Evolutionary conservation across 345 rosid genomes (phyloP).

Genomic region (Mercurialis annua): DNA sequence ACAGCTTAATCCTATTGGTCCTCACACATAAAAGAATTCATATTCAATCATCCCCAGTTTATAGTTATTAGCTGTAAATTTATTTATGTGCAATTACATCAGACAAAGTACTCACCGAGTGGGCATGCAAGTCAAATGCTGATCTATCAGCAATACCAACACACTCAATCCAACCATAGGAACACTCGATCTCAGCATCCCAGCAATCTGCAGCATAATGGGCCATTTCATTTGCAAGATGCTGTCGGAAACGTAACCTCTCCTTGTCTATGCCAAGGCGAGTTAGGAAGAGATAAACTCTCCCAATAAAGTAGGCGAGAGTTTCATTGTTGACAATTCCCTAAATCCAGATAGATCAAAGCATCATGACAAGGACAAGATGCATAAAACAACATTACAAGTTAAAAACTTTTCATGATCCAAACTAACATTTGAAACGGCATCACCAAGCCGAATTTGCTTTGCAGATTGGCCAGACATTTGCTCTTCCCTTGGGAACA

Average conservation of each 20-base stretch:
- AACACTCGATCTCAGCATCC: conserved; percentile 97
- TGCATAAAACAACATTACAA: background rate
- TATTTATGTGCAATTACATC: background rate
- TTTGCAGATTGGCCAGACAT: conserved; percentile 82
- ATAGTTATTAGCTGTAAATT: background rate
- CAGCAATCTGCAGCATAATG: conserved; percentile 98
- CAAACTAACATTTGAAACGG: conserved; percentile 65
- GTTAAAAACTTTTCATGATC: background rate
- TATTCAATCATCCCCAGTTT: background rate
- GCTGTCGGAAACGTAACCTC: conserved; percentile 86
- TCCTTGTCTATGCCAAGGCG: conserved; percentile 74
- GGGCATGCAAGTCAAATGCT: conserved; percentile 84
- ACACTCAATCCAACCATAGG: conserved; percentile 98
- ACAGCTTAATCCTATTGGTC: background rate
- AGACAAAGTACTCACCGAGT: conserved; percentile 53
- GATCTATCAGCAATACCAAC: conserved; percentile 99
- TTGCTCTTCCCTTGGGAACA: conserved; percentile 91
- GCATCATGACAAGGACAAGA: background rate
- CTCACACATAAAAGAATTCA: background rate
- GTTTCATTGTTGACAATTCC: conserved; percentile 92
- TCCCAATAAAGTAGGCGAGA: conserved; percentile 92
- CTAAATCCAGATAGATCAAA: conserved; percentile 33
- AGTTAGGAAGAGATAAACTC: conserved; percentile 84
- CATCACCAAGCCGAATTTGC: conserved; percentile 56
- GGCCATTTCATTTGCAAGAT: conserved; percentile 98